Conservation (phyloP, 306 rosid genomes). For the Castanopsis chinensis region DNA sequence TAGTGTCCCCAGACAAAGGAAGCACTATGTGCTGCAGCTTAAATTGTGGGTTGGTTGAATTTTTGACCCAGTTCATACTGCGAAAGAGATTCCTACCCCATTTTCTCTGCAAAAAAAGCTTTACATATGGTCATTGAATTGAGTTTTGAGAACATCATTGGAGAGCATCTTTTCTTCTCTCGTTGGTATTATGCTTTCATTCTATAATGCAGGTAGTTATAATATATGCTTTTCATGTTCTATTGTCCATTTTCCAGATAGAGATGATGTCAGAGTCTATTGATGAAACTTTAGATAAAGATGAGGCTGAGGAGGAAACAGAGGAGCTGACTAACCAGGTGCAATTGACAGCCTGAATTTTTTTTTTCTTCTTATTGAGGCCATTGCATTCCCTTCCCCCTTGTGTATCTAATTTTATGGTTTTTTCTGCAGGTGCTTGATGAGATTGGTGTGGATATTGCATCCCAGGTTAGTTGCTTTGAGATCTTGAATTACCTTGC, state of each 20-base stretch:
- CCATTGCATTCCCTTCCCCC: neutral
- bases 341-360: constrained; percentile 9
- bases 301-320: constrained; percentile 98
- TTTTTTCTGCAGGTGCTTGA: constrained; percentile 72
- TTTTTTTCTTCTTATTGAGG: neutral
- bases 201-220: neutral
- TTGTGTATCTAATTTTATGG: constrained; percentile 12
- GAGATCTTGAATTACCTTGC: neutral
- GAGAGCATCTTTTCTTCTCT: neutral
- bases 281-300: constrained; percentile 95
- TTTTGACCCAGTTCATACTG: neutral
- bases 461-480: constrained; percentile 78
- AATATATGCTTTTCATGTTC: neutral
- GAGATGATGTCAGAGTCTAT: constrained; percentile 99
- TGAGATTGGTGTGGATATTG: constrained; percentile 98
- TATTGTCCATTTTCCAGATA: constrained; percentile 52
- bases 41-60: neutral
- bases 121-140: neutral
- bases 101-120: neutral
- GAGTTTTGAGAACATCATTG: neutral
- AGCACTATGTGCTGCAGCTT: neutral
- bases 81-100: neutral
- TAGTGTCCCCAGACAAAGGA: neutral
- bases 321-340: constrained; percentile 99
- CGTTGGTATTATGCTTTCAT: neutral